phyloP scores from a whole-genome alignment of 2,329 filamentous ascomycete species.

The Fusarium sambucinum region DNA sequence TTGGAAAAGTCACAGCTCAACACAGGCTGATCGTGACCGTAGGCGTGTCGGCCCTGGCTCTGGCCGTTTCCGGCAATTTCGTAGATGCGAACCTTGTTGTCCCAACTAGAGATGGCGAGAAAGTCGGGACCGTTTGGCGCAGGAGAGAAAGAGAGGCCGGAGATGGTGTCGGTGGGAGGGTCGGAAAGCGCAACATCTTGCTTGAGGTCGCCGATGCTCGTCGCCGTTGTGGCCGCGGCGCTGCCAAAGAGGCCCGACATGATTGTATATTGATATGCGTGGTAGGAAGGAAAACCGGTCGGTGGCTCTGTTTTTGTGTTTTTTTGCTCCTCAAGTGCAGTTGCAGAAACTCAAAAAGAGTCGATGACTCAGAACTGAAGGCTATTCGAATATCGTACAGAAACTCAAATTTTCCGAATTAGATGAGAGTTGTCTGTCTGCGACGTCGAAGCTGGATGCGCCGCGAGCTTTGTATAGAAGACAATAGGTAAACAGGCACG shows the following conservation, averaged over 20 bases:
- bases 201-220: constrained; percentile 85
- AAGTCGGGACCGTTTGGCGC: constrained; percentile 72
- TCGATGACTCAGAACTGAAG: not conserved
- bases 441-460: constrained; percentile 27
- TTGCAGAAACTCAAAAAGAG: not conserved
- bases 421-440: constrained; percentile 2
- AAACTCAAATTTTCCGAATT: not conserved
- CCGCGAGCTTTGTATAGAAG: constrained; percentile 41
- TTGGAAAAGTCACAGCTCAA: constrained; percentile 89
- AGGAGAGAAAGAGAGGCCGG: constrained; percentile 86
- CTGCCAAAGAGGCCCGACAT: constrained; percentile 76
- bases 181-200: constrained; percentile 84
- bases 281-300: constrained; percentile 9
- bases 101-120: constrained; percentile 93
- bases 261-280: constrained; percentile 41
- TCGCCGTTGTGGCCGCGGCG: constrained; percentile 59
- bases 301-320: constrained; percentile 18
- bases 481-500: constrained; percentile 43
- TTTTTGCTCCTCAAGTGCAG: constrained; percentile 1
- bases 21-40: constrained; percentile 88
- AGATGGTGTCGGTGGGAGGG: constrained; percentile 89
- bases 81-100: constrained; percentile 98
- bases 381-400: not conserved
- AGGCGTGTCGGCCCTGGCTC: constrained; percentile 86
- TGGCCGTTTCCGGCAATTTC: constrained; percentile 83